These are phyloP conservation scores for Coemansia sp. DNA, from an alignment of 192 early-diverging fungal genomes.

Conservation along the genomic window DNA sequence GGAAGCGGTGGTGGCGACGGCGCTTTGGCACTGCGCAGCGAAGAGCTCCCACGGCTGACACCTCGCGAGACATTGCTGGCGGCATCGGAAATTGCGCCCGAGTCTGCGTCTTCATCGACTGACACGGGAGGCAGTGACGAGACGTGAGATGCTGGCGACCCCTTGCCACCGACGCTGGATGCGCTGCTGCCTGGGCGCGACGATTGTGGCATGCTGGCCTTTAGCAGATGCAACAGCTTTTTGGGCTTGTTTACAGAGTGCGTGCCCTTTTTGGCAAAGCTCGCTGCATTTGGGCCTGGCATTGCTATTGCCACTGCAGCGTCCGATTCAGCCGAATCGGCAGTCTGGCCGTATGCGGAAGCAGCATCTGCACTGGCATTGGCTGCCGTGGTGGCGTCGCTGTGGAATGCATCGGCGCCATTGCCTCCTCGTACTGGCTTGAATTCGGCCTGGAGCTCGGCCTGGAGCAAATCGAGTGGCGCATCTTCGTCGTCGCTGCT, in stretches of 20 bases:
- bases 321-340: neutral
- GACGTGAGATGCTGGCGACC: neutral
- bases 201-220: slow-evolving; percentile 3
- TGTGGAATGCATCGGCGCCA: neutral
- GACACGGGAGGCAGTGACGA: slow-evolving; percentile 1
- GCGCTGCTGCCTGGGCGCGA: slow-evolving; percentile 1
- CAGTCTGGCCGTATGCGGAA: neutral
- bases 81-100: neutral
- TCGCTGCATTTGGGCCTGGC: neutral
- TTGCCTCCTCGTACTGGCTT: neutral
- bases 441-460: slow-evolving; percentile 25
- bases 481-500: slow-evolving; percentile 41
- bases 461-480: slow-evolving; percentile 40
- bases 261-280: neutral
- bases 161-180: neutral
- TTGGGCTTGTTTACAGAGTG: neutral
- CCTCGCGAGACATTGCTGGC: slow-evolving; percentile 2
- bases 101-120: neutral
- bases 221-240: neutral
- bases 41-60: slow-evolving; percentile 7
- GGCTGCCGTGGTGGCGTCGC: slow-evolving; percentile 1
- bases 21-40: neutral
- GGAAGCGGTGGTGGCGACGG: neutral
- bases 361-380: neutral
- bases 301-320: neutral